Base-by-base conservation (phyloP, 495 filamentous ascomycete species). In the Thozetella sp. region DNA sequence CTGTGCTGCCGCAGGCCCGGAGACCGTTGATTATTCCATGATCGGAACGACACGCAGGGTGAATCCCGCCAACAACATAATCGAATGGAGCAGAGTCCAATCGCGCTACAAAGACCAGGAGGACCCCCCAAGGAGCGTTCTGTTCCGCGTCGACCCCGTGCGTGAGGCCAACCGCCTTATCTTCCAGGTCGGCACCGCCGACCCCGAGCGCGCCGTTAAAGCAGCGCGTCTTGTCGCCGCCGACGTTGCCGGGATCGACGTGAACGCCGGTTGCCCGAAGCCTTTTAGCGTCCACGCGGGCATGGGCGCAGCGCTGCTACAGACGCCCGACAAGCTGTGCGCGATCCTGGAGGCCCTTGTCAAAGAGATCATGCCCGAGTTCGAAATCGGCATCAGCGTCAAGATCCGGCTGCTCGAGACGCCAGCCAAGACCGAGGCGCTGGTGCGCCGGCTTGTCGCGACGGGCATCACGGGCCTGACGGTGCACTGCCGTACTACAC, bases 201-300 rank as follows among this genome's bases (percentile, higher is more conserved):
- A 87, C 55, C 91, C 95, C 0, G 84, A 88, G 17, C 80, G 85
- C 20, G 95, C 96, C 3, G 93, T 98, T 0, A 78, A 88, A 66
- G 93, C 94, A 1, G 93, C 93, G 1, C 85, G 85, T 59, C 67
- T 97, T 4, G 90, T 99, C 11, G 96, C 92, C 0, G 80, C 74
- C 3, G 90, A 98, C 73, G 94, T 98, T 0, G 87, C 88, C 0
- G 95, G 96, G 40, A 97, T 99, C 59, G 95, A 98, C 72, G 89
- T 99, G 56, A 99, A 99, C 77, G 91, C 94, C 3, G 95, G 95
- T 3, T 99, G 95, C 72, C 95, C 95, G 0, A 99, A 98, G 74
- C 93, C 96, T 2, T 99, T 99, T 73, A 92, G 88, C 62, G 96
- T 93, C 12, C 81, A 80, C 57, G 90, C 92, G 34, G 96, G 95